A percentile compares a stretch with the other conserved stretches of the same genome.
Conservation (phyloP, 306 rosid genomes). For the Cucurbita argyrosperma region DNA sequence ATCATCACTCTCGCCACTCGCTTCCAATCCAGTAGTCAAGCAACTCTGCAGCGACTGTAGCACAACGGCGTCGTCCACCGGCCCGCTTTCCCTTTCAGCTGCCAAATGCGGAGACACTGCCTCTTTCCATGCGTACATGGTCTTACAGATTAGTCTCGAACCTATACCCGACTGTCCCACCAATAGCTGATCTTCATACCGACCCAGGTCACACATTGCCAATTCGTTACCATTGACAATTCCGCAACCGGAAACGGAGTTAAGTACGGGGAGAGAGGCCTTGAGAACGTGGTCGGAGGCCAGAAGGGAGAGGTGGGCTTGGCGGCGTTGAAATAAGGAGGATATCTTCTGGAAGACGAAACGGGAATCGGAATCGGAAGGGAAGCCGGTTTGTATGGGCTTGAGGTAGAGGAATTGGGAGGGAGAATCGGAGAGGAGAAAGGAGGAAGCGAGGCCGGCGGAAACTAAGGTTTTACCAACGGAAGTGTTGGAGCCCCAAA, state of each 20-base stretch:
- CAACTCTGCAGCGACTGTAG: slow-evolving; percentile 33
- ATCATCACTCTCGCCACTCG: slow-evolving; percentile 9
- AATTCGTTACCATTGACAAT: background rate
- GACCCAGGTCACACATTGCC: slow-evolving; percentile 12
- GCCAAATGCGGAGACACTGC: slow-evolving; percentile 88
- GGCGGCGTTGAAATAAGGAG: slow-evolving; percentile 27
- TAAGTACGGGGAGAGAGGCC: slow-evolving; percentile 24
- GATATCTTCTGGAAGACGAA: slow-evolving; percentile 40
- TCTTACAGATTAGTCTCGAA: slow-evolving; percentile 58
- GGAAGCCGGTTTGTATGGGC: slow-evolving; percentile 86
- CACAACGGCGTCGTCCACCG: slow-evolving; percentile 36
- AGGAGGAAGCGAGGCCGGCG: slow-evolving; percentile 66
- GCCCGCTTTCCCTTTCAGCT: slow-evolving; percentile 50
- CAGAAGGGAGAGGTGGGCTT: slow-evolving; percentile 19
- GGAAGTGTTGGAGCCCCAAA: slow-evolving; percentile 84
- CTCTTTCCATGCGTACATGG: slow-evolving; percentile 76
- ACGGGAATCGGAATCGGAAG: slow-evolving; percentile 76
- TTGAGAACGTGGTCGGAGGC: slow-evolving; percentile 44
- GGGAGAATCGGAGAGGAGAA: slow-evolving; percentile 22
- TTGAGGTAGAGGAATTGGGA: slow-evolving; percentile 58
- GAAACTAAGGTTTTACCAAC: slow-evolving; percentile 94
- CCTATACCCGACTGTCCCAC: slow-evolving; percentile 11
- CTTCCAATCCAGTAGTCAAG: slow-evolving; percentile 21
- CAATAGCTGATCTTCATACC: slow-evolving; percentile 11
- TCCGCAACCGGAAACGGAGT: background rate